Percentiles rank a stretch among this genome's conserved stretches.
phyloP scores from a whole-genome alignment of 768 basidiomycete species.

The Ramaria sp. region DNA sequence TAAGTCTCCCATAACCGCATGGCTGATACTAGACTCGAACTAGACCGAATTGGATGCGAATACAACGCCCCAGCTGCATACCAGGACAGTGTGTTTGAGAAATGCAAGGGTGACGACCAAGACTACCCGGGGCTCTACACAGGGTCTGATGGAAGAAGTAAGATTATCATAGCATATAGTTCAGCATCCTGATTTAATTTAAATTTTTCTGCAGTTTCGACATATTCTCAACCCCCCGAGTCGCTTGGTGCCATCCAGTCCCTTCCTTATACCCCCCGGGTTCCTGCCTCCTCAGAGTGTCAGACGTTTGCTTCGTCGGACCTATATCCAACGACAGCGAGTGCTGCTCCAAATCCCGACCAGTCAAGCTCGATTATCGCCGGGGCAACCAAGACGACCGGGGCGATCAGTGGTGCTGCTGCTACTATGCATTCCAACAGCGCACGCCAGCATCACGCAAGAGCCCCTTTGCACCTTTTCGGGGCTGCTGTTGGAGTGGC shows the following conservation, averaged over 20 bases:
- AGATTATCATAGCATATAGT: too few species aligned
- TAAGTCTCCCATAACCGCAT: not conserved
- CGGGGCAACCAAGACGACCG: too few species aligned
- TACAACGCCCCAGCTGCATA: constrained; percentile 70
- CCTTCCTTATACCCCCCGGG: constrained; percentile 31
- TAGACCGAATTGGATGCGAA: constrained; percentile 59
- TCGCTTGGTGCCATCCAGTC: constrained; percentile 32
- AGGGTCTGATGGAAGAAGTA: constrained; percentile 24
- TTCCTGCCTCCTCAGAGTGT: constrained; percentile 36
- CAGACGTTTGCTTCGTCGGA: constrained; percentile 24
- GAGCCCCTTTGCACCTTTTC: too few species aligned
- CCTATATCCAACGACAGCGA: constrained; percentile 21
- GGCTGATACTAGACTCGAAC: not conserved
- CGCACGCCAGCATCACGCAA: too few species aligned
- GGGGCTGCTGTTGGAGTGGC: too few species aligned
- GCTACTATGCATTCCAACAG: too few species aligned
- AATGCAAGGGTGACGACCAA: constrained; percentile 59
- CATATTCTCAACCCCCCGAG: constrained; percentile 40
- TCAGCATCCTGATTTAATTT: not conserved
- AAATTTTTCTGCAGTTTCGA: constrained; percentile 16
- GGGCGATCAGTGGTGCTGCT: too few species aligned
- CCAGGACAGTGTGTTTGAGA: constrained; percentile 45
- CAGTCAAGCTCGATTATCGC: too few species aligned
- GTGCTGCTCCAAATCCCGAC: not conserved
- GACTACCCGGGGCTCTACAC: constrained; percentile 44